A percentile compares a stretch with the other conserved stretches of the same genome.
phyloP scores from a whole-genome alignment of 441 rosid genomes.

The Populus trichocarpa region DNA sequence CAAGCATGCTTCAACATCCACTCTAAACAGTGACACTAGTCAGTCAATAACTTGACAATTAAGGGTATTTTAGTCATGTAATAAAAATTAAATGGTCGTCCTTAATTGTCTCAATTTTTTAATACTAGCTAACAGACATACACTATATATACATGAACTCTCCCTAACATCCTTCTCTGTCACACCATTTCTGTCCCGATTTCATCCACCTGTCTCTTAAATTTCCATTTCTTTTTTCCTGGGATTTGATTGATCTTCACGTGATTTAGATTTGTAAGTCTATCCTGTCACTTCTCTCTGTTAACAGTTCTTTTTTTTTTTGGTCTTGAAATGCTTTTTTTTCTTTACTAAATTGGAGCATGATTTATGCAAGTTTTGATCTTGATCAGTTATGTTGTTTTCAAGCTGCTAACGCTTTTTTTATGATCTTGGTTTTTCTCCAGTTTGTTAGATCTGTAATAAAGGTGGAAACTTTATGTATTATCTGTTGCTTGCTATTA shows the following conservation, averaged over 20 bases:
- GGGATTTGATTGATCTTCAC: slow-evolving; percentile 13
- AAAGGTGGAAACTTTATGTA: slow-evolving; percentile 5
- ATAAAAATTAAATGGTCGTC: neutral
- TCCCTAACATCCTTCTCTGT: neutral
- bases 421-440: slow-evolving; percentile 16
- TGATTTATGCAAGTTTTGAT: neutral
- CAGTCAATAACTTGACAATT: neutral
- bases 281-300: neutral
- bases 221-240: neutral
- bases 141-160: neutral
- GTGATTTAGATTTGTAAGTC: slow-evolving; percentile 33
- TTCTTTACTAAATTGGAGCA: neutral
- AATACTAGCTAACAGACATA: neutral
- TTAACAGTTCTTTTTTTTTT: too few relatives aligned
- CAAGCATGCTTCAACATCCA: neutral
- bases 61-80: neutral
- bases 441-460: slow-evolving; percentile 27
- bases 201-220: neutral
- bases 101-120: neutral
- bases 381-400: neutral
- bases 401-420: neutral
- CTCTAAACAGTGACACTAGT: neutral
- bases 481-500: neutral
- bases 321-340: neutral
- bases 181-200: neutral